Base-by-base conservation (phyloP, 306 rosid genomes). In the Dalbergia cultrata region DNA sequence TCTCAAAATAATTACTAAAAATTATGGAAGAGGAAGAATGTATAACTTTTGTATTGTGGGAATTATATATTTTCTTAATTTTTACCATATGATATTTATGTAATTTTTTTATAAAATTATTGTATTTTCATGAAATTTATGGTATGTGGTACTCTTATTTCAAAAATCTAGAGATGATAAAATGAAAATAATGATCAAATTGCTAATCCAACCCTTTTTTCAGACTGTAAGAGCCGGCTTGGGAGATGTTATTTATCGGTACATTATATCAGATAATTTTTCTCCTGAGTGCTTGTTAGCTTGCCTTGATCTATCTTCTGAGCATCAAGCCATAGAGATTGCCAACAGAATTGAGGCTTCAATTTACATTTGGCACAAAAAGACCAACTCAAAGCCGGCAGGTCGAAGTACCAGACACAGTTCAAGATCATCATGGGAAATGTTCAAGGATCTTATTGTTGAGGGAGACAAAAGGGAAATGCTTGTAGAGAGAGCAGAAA, bases 401-500 rank as follows among this genome's bases (percentile, higher is more conserved):
- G 47, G 72, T 60, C 85, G 53, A 72, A 65, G 82, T 1, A 52
- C 77, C 63, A 78, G 90, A 62, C 72, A 83, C 18, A 76, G 83
- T 63, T 89, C 98, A 47, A 93, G 85, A 83, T 88, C 97, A 17
- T 95, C 99, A 6, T 95, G 99, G 99, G 97, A 89, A 72, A 90
- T 93, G 88, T 90, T 95, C n/a, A 95, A 81, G 87, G 99, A 95
- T 67, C 77, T 90, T 43, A 95, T 95, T 87, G 84, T 89, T n/a
- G 99, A 95, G 79, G 90, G 86, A 14, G 97, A 95, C 68, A 95
- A 91, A 82, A 77, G 90, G 76, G 99, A 90, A 54, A 72, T 86
- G 83, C 91, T 95, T 59, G 91, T 87, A 10, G 98, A 95, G 75
- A 89, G 94, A 78, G 94, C 98, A 33, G 96, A 82, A 86, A 91